Evolutionary conservation across 2,329 filamentous ascomycete genomes (phyloP).

Genomic region (Bipolaris zeicola): DNA sequence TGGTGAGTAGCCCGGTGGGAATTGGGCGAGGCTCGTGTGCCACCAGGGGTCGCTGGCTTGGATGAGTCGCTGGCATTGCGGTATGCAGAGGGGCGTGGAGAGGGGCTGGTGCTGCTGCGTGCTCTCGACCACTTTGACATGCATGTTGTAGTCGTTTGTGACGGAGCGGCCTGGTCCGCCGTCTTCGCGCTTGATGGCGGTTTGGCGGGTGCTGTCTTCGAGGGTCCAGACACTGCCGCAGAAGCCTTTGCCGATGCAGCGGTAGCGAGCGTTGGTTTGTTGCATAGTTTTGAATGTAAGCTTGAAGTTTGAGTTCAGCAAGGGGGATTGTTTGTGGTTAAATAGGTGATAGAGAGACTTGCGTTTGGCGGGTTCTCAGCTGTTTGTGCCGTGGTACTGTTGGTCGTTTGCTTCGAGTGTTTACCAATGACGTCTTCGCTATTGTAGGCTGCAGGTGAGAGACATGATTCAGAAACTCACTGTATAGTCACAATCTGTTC

Average conservation of each 20-base stretch:
- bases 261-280: background rate
- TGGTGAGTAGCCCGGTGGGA: conserved; percentile 16
- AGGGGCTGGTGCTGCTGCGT: background rate
- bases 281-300: too few relatives aligned
- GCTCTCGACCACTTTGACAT: conserved; percentile 15
- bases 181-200: conserved; percentile 26
- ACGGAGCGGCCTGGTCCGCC: conserved; percentile 23
- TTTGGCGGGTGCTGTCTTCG: background rate
- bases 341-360: too few relatives aligned
- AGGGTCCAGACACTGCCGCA: conserved; percentile 27
- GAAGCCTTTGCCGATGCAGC: conserved; percentile 26
- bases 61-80: conserved; percentile 18
- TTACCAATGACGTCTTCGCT: too few relatives aligned
- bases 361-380: too few relatives aligned
- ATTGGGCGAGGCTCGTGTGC: conserved; percentile 7
- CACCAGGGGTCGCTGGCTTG: conserved; percentile 16
- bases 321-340: too few relatives aligned
- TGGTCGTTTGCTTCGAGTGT: too few relatives aligned
- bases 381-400: too few relatives aligned
- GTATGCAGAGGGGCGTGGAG: conserved; percentile 16
- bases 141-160: conserved; percentile 26
- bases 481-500: too few relatives aligned
- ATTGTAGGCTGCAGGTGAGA: too few relatives aligned
- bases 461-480: too few relatives aligned
- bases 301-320: too few relatives aligned